Evolutionary conservation across 1,284 basidiomycete genomes (phyloP), one percentile per base, ranked within the genome.

Genomic region (Boletus albobrunnescens): DNA sequence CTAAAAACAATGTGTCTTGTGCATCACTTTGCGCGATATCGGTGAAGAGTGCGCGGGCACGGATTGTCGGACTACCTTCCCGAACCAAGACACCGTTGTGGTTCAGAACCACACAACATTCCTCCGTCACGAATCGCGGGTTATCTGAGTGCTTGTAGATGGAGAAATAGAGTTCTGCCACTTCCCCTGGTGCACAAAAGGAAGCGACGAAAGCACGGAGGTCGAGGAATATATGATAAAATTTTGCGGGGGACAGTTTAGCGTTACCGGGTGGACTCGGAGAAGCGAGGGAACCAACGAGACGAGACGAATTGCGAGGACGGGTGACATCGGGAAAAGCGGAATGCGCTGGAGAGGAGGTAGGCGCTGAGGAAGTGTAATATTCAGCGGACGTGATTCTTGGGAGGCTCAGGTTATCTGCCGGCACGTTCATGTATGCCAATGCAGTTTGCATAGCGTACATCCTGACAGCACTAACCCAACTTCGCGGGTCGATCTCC

Each of bases 91-190:
- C 87, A 9, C 94, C 94, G 51, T 94, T 90, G 68, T 94, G 91
- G 65, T 95, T 94, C 23, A 98, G 78, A 31, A 95, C 72, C 16
- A 84, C 84, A 60, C 90, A 94, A 63, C 88, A 96, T 19, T 98
- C 95, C 67, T 99, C 95, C 0, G 93, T 95, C 37, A 98, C 79
- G 67, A 96, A 97, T 33, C 89, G 84, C 7, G 64, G 67, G 41
- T 77, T 76, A 44, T 91, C 87, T 40, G 81, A 77, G 59, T 89
- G 87, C 68, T 87, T 90, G 76, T 91, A 98, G 6, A 99, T 77
- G 3, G 92, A 93, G 69, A 98, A 96, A 67, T 87, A 94, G 5
- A 99, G 81, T 64, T 99, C 94, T 5, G 84, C 88, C 0, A 88
- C 88, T 67, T 98, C 94, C 13, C 93, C 94, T 0, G 92, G 87